A percentile compares a stretch with the other conserved stretches of the same genome.
Evolutionary conservation across 768 basidiomycete genomes (phyloP).

Genomic region (Xerocomus potaroensis): DNA sequence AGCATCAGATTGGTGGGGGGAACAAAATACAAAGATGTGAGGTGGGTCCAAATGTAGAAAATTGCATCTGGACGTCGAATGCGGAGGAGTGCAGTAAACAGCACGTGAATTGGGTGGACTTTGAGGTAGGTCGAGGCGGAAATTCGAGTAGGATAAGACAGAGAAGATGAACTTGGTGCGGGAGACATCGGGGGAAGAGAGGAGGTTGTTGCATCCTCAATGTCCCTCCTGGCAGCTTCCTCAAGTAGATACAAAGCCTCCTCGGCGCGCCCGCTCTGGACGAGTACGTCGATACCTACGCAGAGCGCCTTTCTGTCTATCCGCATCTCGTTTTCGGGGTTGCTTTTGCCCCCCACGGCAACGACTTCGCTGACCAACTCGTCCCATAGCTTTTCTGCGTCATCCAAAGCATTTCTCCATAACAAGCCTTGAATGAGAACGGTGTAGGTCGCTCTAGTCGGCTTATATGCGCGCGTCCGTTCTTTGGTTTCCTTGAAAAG

Average conservation of each 20-base stretch:
- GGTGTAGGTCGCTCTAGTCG: slow-evolving; percentile 48
- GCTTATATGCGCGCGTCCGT: slow-evolving; percentile 29
- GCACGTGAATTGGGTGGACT: slow-evolving; percentile 36
- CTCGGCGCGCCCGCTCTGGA: slow-evolving; percentile 39
- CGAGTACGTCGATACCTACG: slow-evolving; percentile 48
- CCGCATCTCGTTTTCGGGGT: slow-evolving; percentile 8
- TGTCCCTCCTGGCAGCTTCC: slow-evolving; percentile 28
- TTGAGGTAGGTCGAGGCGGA: slow-evolving; percentile 13
- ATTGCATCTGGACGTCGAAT: slow-evolving; percentile 58
- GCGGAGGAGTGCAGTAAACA: slow-evolving; percentile 46
- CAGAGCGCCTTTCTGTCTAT: slow-evolving; percentile 48
- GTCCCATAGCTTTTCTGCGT: slow-evolving; percentile 44
- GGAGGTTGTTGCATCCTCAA: slow-evolving; percentile 1
- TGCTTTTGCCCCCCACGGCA: not conserved
- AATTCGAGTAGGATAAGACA: not conserved
- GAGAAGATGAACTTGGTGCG: not conserved
- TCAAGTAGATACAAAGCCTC: slow-evolving; percentile 52
- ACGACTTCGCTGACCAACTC: slow-evolving; percentile 28
- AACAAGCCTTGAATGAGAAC: slow-evolving; percentile 52
- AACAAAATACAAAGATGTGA: slow-evolving; percentile 54
- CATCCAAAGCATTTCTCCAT: slow-evolving; percentile 34
- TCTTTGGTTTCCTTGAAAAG: slow-evolving; percentile 35
- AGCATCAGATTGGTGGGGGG: slow-evolving; percentile 54
- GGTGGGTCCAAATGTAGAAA: slow-evolving; percentile 66
- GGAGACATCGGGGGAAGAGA: not conserved